Evolutionary conservation across 2,329 filamentous ascomycete genomes (phyloP), one percentile per base, ranked within the genome.

Genomic region (Cylindrodendrum hubeiense): DNA sequence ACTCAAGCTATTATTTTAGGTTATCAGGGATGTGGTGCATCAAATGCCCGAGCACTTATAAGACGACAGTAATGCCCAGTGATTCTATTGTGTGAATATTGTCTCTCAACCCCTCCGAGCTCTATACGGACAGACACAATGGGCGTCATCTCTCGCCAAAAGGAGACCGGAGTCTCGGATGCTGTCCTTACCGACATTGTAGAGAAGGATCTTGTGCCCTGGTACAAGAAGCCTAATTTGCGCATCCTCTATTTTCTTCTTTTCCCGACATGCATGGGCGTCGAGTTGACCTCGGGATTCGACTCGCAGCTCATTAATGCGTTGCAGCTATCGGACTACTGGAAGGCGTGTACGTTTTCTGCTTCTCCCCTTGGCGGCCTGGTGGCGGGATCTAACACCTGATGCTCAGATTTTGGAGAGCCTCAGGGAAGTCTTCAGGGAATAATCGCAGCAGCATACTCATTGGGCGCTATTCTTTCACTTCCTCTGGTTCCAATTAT

Each of bases 401-500:
- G 15, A 6, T 37, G 3, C 3, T 21, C 10, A 54, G 58, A 60
- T 26, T 60, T 60, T 10, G 58, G 22, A 8, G 37, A 60, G 13
- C 58, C 58, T 2, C 12, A 60, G n/a, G 49, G 49, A 8, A 60
- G 58, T 17, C 54, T 83, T 49, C 80, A 84, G 59, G 88, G 88
- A 1, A 84, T 90, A 58, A 83, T 90, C 34, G 83, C 84, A 1
- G 86, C 88, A 2, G 85, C 86, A 17, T 90, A 90, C 76, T 87
- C 85, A 6, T 79, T 90, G 2, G 88, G 89, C 7, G 86, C 87
- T 15, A 84, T 90, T 63, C 77, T 86, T 8, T 85, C 85, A 22
- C 82, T 90, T 2, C 88, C 88, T 0, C 83, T 90, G 57, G 85
- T 90, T 21, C 84, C 87, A 0, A 77, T 84, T 5, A 71, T 90